Conservation (phyloP, 345 rosid species). For the Salix caprea region DNA sequence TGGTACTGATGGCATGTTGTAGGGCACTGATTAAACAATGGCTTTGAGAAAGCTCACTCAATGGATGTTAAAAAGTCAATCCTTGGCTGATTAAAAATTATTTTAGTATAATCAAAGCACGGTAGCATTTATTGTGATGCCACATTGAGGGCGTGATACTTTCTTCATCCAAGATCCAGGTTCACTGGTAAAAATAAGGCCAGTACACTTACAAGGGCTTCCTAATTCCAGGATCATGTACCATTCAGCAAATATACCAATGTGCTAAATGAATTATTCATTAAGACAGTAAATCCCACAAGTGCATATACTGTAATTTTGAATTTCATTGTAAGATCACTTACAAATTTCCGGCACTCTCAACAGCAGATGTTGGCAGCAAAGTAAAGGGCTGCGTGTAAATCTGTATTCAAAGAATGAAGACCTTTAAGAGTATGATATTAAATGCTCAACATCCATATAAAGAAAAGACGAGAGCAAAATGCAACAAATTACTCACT, state of each 20-base stretch:
- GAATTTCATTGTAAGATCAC: constrained; percentile 22
- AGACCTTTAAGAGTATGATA: not conserved
- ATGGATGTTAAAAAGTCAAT: too few relatives aligned
- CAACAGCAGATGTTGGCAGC: constrained; percentile 72
- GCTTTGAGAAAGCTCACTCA: too few relatives aligned
- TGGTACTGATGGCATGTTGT: too few relatives aligned
- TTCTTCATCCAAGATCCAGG: too few relatives aligned
- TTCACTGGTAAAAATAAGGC: too few relatives aligned
- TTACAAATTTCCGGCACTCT: constrained; percentile 78
- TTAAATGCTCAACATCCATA: not conserved
- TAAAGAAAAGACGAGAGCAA: not conserved
- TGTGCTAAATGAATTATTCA: not conserved
- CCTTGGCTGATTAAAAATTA: too few relatives aligned
- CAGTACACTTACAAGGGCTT: not conserved
- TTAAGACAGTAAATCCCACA: not conserved
- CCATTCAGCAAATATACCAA: not conserved
- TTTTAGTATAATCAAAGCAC: too few relatives aligned
- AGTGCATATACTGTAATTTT: not conserved
- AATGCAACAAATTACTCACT: not conserved
- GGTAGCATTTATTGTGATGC: too few relatives aligned
- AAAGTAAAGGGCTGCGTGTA: constrained; percentile 58
- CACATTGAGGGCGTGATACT: too few relatives aligned
- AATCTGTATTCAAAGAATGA: constrained; percentile 39
- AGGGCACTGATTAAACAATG: too few relatives aligned
- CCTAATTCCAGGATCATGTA: not conserved